Base-by-base conservation (phyloP, 306 rosid species). In the Glycine tomentella region DNA sequence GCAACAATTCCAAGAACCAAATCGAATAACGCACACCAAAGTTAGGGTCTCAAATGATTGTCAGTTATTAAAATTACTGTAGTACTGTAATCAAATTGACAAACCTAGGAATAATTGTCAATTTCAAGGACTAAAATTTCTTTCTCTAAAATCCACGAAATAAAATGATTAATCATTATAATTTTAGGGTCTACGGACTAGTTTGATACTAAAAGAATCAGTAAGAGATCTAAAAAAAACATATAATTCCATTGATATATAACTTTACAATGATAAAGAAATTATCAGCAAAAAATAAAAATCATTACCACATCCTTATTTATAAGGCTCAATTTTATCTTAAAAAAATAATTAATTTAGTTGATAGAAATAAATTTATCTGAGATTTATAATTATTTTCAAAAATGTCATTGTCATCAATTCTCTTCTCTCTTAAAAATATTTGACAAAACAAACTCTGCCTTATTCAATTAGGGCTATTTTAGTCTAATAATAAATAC, bases 1-100 rank as follows among this genome's bases (percentile, higher is more conserved):
- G 14, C 72, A 40, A 64, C 33, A 65, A 66, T n/a, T 15, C 20
- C 50, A 66, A n/a, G 31, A 25, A 68, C 36, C 73, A 68, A 68
- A 68, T 9, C 2, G 1, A 66, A 45, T 7, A 67, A 3, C 0
- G 3, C 9, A 17, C 14, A 11, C 34, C 53, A 2, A 16, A 44
- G n/a, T 42, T 15, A 8, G 14, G 31, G 48, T 14, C 72, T 16
- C 15, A 68, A 68, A 16, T 44, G 8, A 68, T 42, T 25, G 31
- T 3, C 33, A 44, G 33, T 16, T 6, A 1, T 65, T 65, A 65
- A 7, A 42, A 44, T 68, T 2, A 42, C 31, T 25, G 31, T 25
- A 25, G 31, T 25, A 25, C 31, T 25, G 31, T 1, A 16, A 68
- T 16, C 36, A 44, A 42, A 44, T 44, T 68, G 13, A 7, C 34